Evolutionary conservation across 352 stramenopile species (phyloP).

Genomic region (Albugo candida): DNA sequence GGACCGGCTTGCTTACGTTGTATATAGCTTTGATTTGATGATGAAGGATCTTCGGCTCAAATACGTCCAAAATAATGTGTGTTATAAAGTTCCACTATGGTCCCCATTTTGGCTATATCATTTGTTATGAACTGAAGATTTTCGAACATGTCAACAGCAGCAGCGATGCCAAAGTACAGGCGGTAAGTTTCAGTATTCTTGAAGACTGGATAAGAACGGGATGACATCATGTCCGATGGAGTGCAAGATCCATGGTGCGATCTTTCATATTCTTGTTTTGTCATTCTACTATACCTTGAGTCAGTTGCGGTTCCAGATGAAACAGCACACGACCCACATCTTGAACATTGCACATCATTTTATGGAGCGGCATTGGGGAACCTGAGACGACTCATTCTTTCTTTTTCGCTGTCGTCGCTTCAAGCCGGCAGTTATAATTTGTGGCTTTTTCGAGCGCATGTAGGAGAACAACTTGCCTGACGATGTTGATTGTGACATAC

Average conservation of each 20-base stretch:
- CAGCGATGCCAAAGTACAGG: too few species aligned
- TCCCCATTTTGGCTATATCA: conserved; percentile 10
- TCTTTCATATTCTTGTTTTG: too few species aligned
- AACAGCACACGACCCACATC: too few species aligned
- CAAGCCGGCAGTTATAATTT: conserved; percentile 1
- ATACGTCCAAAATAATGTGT: too few species aligned
- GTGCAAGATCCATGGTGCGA: too few species aligned
- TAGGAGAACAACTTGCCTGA: conserved; percentile 76
- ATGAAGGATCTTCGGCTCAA: not conserved
- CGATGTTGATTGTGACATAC: conserved; percentile 80
- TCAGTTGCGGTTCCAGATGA: conserved; percentile 55
- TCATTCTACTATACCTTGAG: conserved; percentile 17
- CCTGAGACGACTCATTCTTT: conserved; percentile 2
- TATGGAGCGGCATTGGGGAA: conserved; percentile 34
- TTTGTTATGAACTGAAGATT: conserved; percentile 51
- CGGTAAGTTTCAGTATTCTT: conserved; percentile 77
- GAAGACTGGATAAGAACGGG: conserved; percentile 51
- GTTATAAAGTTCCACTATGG: not conserved
- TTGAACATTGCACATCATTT: conserved; percentile 73
- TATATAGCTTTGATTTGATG: conserved; percentile 6
- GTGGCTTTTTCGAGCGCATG: conserved; percentile 14
- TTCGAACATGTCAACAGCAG: conserved; percentile 75
- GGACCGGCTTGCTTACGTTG: conserved; percentile 11
- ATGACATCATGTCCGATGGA: conserved; percentile 39
- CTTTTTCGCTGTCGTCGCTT: conserved; percentile 13